Conservation (phyloP, 1,139 yeast genomes). For the Lodderomyces jiufengensis region DNA sequence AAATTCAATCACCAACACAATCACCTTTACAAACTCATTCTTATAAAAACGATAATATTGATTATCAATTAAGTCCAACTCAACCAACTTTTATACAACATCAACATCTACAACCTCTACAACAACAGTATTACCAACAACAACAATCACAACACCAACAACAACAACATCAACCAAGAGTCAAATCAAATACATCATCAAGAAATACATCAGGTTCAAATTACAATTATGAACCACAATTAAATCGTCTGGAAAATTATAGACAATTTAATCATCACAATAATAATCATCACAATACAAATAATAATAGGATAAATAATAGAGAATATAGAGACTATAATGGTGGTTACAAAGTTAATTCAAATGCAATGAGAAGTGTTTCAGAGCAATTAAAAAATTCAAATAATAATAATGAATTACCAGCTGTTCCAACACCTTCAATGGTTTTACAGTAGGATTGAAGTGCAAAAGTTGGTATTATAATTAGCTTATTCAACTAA, state of each 20-base stretch:
- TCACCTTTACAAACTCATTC: neutral
- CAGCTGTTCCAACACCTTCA: conserved; percentile 11
- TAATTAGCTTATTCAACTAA: too few species aligned
- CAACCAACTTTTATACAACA: too few species aligned
- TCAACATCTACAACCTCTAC: conserved; percentile 1
- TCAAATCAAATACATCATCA: neutral
- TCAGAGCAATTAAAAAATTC: conserved; percentile 3
- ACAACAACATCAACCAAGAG: neutral
- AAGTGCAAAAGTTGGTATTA: too few species aligned
- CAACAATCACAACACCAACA: neutral
- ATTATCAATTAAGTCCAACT: too few species aligned
- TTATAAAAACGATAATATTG: too few species aligned
- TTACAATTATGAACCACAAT: too few species aligned
- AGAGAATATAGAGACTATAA: neutral
- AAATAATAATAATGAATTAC: conserved; percentile 6
- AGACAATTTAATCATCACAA: too few species aligned
- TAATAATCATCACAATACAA: neutral
- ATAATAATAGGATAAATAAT: neutral
- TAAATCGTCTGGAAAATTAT: too few species aligned
- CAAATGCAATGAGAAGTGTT: conserved; percentile 5
- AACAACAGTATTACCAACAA: neutral
- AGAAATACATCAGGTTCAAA: neutral
- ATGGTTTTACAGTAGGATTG: conserved; percentile 2
- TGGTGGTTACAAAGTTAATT: conserved; percentile 4
- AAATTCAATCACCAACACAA: neutral